phyloP scores from a whole-genome alignment of 2,329 filamentous ascomycete species.

The Parastagonospora avenae region DNA sequence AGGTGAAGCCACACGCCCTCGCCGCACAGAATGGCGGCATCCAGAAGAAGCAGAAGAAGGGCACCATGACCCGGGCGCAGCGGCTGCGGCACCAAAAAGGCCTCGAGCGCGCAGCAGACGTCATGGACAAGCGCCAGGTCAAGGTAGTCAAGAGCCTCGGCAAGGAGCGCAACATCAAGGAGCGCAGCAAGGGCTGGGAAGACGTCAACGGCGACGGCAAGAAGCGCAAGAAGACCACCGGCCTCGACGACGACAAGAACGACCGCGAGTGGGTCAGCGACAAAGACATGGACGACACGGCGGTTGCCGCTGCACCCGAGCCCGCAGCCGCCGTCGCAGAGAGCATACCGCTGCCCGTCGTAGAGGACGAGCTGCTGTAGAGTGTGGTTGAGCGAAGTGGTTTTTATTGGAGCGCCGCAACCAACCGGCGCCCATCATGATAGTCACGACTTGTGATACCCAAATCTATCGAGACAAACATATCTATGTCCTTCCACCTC shows the following conservation, averaged over 20 bases:
- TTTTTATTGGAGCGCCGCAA: background rate
- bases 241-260: slow-evolving; percentile 17
- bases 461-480: background rate
- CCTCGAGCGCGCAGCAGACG: slow-evolving; percentile 60
- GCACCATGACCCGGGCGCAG: slow-evolving; percentile 56
- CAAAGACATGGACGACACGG: slow-evolving; percentile 36
- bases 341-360: background rate
- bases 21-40: slow-evolving; percentile 73
- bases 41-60: slow-evolving; percentile 68
- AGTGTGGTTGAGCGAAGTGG: background rate
- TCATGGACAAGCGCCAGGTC: slow-evolving; percentile 60
- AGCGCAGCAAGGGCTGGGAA: slow-evolving; percentile 52
- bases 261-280: slow-evolving; percentile 36
- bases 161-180: slow-evolving; percentile 55
- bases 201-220: slow-evolving; percentile 38
- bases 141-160: slow-evolving; percentile 60
- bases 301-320: slow-evolving; percentile 4
- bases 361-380: slow-evolving; percentile 1
- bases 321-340: slow-evolving; percentile 11
- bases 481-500: background rate
- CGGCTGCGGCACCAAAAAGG: slow-evolving; percentile 52
- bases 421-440: background rate
- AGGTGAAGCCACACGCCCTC: slow-evolving; percentile 60
- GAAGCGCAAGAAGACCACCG: slow-evolving; percentile 22
- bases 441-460: slow-evolving; percentile 3